These are phyloP conservation scores for Leucosporidium scottii DNA, from an alignment of 768 basidiomycete genomes.

Conservation along the genomic window DNA sequence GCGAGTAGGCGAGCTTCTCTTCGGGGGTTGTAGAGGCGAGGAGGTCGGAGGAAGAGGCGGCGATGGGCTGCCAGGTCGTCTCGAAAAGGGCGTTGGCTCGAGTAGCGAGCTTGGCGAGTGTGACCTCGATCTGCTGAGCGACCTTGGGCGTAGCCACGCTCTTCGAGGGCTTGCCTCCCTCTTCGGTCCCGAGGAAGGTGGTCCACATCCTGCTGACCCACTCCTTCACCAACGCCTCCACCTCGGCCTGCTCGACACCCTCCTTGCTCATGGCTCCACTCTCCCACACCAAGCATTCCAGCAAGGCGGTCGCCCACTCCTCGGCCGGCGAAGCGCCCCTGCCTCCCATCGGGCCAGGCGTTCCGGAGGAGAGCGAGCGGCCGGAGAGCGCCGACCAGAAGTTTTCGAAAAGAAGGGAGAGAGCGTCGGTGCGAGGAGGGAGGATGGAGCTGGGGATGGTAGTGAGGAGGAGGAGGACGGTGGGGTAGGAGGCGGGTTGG, in stretches of 20 bases:
- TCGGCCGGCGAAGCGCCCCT: slow-evolving; percentile 1
- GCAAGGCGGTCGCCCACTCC: slow-evolving; percentile 53
- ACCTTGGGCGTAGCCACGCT: not conserved
- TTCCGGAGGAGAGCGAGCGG: slow-evolving; percentile 48
- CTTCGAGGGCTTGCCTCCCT: slow-evolving; percentile 1
- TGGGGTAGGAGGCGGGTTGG: slow-evolving; percentile 71
- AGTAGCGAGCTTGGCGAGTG: slow-evolving; percentile 6
- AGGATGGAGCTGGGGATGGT: slow-evolving; percentile 57
- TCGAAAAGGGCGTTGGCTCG: slow-evolving; percentile 9
- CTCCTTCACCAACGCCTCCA: slow-evolving; percentile 36
- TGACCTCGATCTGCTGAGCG: not conserved
- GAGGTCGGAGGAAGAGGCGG: not conserved
- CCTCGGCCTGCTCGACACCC: slow-evolving; percentile 33
- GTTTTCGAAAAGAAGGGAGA: slow-evolving; percentile 58
- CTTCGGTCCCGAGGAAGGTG: slow-evolving; percentile 4
- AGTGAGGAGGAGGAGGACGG: slow-evolving; percentile 69
- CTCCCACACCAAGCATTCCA: slow-evolving; percentile 61
- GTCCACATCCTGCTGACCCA: slow-evolving; percentile 24
- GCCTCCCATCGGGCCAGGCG: slow-evolving; percentile 47
- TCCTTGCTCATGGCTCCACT: slow-evolving; percentile 46
- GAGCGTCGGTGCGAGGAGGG: slow-evolving; percentile 39
- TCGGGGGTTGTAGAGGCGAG: not conserved
- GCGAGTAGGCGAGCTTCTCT: not conserved
- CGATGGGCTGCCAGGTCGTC: not conserved
- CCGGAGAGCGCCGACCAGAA: slow-evolving; percentile 78